Percentiles rank a stretch among this genome's conserved stretches.
Evolutionary conservation across 2,329 filamentous ascomycete genomes (phyloP).

Genomic region (Fusarium brachygibbosum): DNA sequence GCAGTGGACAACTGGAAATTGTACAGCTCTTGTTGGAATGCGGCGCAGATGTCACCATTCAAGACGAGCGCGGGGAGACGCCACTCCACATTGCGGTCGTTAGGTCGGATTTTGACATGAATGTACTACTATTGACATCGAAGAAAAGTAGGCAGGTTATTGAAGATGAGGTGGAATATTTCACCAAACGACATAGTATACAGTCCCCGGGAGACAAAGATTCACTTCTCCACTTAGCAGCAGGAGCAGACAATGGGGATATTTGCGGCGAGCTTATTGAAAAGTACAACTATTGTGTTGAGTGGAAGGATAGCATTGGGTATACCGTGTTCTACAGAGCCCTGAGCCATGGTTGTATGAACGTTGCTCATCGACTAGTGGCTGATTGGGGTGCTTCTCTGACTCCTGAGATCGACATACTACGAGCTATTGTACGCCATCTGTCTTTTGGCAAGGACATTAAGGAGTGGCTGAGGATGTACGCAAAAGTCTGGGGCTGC

Average conservation of each 20-base stretch:
- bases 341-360: fast-evolving
- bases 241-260: not conserved
- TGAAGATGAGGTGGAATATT: not conserved
- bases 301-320: fast-evolving
- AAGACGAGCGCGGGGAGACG: not conserved
- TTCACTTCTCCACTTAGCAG: not conserved
- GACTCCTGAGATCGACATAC: not conserved
- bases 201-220: not conserved
- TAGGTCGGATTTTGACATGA: not conserved
- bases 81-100: not conserved
- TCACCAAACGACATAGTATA: not conserved
- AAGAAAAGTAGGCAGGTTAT: not conserved
- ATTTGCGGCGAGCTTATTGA: not conserved
- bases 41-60: not conserved
- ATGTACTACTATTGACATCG: not conserved
- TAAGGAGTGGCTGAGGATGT: not conserved
- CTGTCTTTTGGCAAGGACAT: too few species aligned
- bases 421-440: not conserved
- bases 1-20: not conserved
- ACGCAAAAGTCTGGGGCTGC: not conserved
- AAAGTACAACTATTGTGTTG: not conserved
- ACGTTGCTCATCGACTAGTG: not conserved
- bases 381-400: not conserved
- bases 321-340: not conserved
- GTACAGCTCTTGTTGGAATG: not conserved